Evolutionary conservation across 1,284 basidiomycete genomes (phyloP).

Genomic region (Ganoderma sp.): DNA sequence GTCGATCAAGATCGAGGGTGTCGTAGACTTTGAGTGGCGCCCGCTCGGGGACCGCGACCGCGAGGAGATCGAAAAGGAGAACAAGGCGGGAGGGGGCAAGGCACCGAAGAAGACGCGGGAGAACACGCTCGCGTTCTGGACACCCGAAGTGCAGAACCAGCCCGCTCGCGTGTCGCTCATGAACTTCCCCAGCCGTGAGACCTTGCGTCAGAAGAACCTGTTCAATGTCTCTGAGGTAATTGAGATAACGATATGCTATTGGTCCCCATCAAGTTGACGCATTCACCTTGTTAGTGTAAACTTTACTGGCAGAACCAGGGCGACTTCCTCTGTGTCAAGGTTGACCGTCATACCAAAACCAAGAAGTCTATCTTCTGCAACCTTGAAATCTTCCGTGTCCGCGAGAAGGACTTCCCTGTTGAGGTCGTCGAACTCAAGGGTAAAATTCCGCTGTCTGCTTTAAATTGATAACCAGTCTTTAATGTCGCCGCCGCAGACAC

Average conservation of each 20-base stretch:
- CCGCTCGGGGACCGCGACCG: constrained; percentile 90
- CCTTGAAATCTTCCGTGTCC: constrained; percentile 95
- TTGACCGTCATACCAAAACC: constrained; percentile 98
- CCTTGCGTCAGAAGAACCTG: constrained; percentile 94
- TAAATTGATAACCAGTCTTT: not conserved
- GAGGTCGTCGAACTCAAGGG: constrained; percentile 98
- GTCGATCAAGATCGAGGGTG: constrained; percentile 97
- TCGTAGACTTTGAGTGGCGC: constrained; percentile 99
- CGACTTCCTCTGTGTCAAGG: constrained; percentile 98
- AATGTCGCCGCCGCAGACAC: constrained; percentile 66
- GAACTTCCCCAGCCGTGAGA: constrained; percentile 84
- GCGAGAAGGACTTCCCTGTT: constrained; percentile 98
- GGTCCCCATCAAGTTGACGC: not conserved
- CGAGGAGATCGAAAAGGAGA: constrained; percentile 72
- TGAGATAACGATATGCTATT: constrained; percentile 7
- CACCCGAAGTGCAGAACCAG: constrained; percentile 95
- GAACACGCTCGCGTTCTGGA: constrained; percentile 98
- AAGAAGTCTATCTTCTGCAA: constrained; percentile 99
- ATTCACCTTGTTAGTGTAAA: constrained; percentile 74
- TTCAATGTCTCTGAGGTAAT: constrained; percentile 96
- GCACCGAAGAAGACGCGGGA: constrained; percentile 70
- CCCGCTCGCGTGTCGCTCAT: constrained; percentile 96
- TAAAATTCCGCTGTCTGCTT: constrained; percentile 37
- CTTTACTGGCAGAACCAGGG: constrained; percentile 99
- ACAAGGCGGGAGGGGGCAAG: constrained; percentile 41